Evolutionary conservation across 495 filamentous ascomycete genomes (phyloP), one percentile per base, ranked within the genome.

Genomic region (Penicillium subrubescens): DNA sequence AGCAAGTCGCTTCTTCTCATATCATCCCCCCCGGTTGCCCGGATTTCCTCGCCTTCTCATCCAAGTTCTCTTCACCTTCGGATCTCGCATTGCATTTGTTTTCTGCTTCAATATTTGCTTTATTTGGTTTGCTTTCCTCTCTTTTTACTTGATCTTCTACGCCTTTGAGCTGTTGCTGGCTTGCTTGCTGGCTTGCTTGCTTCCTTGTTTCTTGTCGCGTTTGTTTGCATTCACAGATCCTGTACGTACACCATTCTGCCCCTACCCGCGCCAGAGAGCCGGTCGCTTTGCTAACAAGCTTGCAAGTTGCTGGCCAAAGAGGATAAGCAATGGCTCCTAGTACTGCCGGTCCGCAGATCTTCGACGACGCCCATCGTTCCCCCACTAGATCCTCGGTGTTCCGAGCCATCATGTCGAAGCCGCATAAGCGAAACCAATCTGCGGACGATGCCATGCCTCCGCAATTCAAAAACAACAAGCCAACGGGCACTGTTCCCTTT

Each of bases 321-420:
- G 66, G 64, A 76, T 74, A 71, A 62, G 67, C 72, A 48, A 82
- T 82, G 80, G 73, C 76, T 61, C 63, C 72, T 56, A 76, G 54
- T 68, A 67, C 67, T 39, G 69, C 76, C 53, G 68, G 67, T 54
- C 79, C 80, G n/a, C 70, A 72, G 61, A 82, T 82, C 64, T 82
- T 82, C 59, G 80, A 82, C 53, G 80, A 82, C 71, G 68, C 78
- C 46, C 73, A 64, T 56, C 77, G 79, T 59, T 55, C 69, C 17
- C 73, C 77, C 10, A 63, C 73, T 56, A 79, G 75, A 59, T 62
- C 78, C 17, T 84, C 82, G 15, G 78, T 80, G 27, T 71, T 84
- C 39, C 76, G 78, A 54, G 73, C 78, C 52, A 78, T 84, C n/a
- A 71, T 82, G 66, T 73, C 80, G 46, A 79, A 73, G 62, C 56